phyloP scores from a whole-genome alignment of 495 filamentous ascomycete genomes.

The Penicillium daleae region DNA sequence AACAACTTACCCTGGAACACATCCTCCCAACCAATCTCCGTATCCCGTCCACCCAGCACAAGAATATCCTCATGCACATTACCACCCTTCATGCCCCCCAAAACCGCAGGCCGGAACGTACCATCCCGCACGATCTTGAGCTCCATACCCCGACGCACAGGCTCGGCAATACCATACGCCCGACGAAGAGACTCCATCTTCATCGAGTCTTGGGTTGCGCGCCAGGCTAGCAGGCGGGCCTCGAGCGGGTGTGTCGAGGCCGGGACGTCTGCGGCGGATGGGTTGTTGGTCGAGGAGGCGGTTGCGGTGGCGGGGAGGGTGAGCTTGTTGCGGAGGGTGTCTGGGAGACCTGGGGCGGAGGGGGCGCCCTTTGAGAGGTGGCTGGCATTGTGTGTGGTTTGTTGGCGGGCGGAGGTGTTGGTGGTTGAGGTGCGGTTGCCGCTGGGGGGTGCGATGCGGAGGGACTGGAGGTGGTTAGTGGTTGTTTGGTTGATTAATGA shows the following conservation, averaged over 20 bases:
- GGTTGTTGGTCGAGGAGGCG: slow-evolving; percentile 48
- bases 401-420: slow-evolving; percentile 55
- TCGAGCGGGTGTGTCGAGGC: slow-evolving; percentile 86
- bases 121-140: slow-evolving; percentile 74
- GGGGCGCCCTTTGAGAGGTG: slow-evolving; percentile 67
- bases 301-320: slow-evolving; percentile 53
- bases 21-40: slow-evolving; percentile 85
- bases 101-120: slow-evolving; percentile 52
- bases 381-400: slow-evolving; percentile 34
- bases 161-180: slow-evolving; percentile 90
- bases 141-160: slow-evolving; percentile 93
- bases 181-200: slow-evolving; percentile 87
- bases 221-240: slow-evolving; percentile 81
- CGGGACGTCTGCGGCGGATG: slow-evolving; percentile 37
- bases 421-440: slow-evolving; percentile 59
- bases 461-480: slow-evolving; percentile 61
- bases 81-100: slow-evolving; percentile 45
- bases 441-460: slow-evolving; percentile 79
- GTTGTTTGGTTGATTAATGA: not conserved
- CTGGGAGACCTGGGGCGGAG: slow-evolving; percentile 87
- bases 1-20: slow-evolving; percentile 63
- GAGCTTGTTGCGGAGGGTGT: slow-evolving; percentile 84
- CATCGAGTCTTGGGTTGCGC: slow-evolving; percentile 77
- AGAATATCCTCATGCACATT: slow-evolving; percentile 80
- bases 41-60: slow-evolving; percentile 67